Evolutionary conservation across 768 basidiomycete genomes (phyloP).

Genomic region (Pleurotus salmoneostramineus): DNA sequence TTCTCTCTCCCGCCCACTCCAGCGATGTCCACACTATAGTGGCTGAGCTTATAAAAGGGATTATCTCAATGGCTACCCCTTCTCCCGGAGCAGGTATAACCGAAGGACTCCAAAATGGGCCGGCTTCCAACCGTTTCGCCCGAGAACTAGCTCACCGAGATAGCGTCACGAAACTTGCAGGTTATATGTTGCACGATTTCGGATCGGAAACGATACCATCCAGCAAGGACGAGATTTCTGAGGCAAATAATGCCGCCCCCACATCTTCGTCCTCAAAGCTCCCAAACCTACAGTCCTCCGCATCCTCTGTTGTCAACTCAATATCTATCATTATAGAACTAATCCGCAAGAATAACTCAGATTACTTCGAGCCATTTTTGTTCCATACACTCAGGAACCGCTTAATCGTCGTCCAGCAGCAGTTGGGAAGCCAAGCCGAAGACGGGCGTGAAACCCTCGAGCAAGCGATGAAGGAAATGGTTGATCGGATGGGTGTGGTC

Average conservation of each 20-base stretch:
- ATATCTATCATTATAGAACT: slow-evolving; percentile 90
- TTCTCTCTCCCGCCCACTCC: slow-evolving; percentile 76
- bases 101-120: slow-evolving; percentile 63
- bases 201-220: slow-evolving; percentile 13
- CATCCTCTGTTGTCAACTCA: slow-evolving; percentile 82
- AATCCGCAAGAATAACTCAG: slow-evolving; percentile 96
- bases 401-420: slow-evolving; percentile 83
- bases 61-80: slow-evolving; percentile 91
- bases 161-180: slow-evolving; percentile 66
- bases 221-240: neutral
- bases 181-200: slow-evolving; percentile 76
- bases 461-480: slow-evolving; percentile 74
- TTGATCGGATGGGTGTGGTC: slow-evolving; percentile 84
- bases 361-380: slow-evolving; percentile 96
- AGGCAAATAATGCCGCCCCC: too few species aligned
- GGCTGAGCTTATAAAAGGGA: slow-evolving; percentile 88
- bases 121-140: slow-evolving; percentile 82
- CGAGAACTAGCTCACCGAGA: slow-evolving; percentile 78
- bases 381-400: slow-evolving; percentile 93
- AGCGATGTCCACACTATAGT: slow-evolving; percentile 81
- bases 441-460: slow-evolving; percentile 68
- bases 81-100: slow-evolving; percentile 75
- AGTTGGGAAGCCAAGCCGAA: slow-evolving; percentile 44
- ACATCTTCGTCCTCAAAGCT: slow-evolving; percentile 12
- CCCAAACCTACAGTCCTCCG: slow-evolving; percentile 46